These are phyloP conservation scores for Exophiala aquamarina DNA, from an alignment of 2,329 filamentous ascomycete species.

Conservation along the genomic window DNA sequence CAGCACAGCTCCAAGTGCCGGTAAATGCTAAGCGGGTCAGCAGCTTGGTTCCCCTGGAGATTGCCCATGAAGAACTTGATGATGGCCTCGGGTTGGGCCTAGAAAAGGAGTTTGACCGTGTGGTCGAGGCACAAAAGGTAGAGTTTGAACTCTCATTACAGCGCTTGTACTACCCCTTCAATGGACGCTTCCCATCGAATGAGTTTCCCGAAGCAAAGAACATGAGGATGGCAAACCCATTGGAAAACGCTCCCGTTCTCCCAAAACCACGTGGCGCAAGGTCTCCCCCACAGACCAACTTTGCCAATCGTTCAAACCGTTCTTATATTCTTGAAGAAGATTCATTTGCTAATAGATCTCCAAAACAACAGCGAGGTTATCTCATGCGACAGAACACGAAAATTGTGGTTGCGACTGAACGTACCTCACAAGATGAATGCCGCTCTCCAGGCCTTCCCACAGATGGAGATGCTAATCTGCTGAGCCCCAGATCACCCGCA, in stretches of 20 bases:
- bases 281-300: conserved; percentile 3
- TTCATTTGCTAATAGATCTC: conserved; percentile 62
- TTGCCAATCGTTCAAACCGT: too few relatives aligned
- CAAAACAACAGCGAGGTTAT: conserved; percentile 84
- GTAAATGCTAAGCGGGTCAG: conserved; percentile 54
- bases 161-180: conserved; percentile 33
- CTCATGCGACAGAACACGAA: conserved; percentile 99
- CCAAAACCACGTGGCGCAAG: conserved; percentile 23
- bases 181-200: conserved; percentile 28
- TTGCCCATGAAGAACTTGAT: conserved; percentile 68
- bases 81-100: conserved; percentile 78
- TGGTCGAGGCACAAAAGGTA: conserved; percentile 98
- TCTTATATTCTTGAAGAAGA: conserved; percentile 17
- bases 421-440: conserved; percentile 61
- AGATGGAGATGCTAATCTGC: conserved; percentile 40
- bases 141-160: conserved; percentile 52
- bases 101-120: conserved; percentile 88
- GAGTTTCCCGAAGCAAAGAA: conserved; percentile 23
- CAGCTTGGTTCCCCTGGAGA: conserved; percentile 77
- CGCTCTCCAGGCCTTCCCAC: conserved; percentile 16
- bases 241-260: conserved; percentile 21
- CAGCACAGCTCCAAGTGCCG: too few relatives aligned
- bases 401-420: conserved; percentile 83
- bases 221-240: conserved; percentile 12
- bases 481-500: conserved; percentile 32